Evolutionary conservation across 257 asterid species (phyloP).

Genomic region (Galeopsis tetrahit): DNA sequence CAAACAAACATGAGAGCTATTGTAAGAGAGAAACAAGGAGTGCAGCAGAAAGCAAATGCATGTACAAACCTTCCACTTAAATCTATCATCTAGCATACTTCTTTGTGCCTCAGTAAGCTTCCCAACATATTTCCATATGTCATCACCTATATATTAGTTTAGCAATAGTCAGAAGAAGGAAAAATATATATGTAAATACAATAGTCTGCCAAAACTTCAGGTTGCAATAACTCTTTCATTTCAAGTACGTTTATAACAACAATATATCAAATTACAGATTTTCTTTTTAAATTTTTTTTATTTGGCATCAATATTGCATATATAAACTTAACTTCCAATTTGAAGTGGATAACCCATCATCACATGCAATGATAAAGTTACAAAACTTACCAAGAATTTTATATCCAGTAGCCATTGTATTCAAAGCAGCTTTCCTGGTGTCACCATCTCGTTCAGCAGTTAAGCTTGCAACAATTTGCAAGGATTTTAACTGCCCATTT

Average conservation of each 20-base stretch:
- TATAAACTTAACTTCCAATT: too few species aligned
- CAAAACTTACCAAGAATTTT: slow-evolving; percentile 89
- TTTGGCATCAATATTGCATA: too few species aligned
- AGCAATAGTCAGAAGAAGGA: slow-evolving; percentile 17
- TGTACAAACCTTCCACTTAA: slow-evolving; percentile 90
- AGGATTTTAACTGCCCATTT: slow-evolving; percentile 84
- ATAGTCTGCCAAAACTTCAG: too few species aligned
- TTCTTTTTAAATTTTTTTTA: too few species aligned
- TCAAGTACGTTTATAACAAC: too few species aligned
- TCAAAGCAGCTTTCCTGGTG: slow-evolving; percentile 89
- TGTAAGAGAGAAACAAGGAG: slow-evolving; percentile 13
- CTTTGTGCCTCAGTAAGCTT: slow-evolving; percentile 96
- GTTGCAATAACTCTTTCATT: too few species aligned
- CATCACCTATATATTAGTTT: slow-evolving; percentile 70
- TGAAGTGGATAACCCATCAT: slow-evolving; percentile 11
- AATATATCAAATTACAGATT: too few species aligned
- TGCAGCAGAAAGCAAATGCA: slow-evolving; percentile 19
- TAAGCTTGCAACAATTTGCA: slow-evolving; percentile 96
- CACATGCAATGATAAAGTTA: neutral
- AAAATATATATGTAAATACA: neutral
- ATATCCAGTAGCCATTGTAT: slow-evolving; percentile 89
- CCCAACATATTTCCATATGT: slow-evolving; percentile 96
- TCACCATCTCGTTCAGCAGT: slow-evolving; percentile 99
- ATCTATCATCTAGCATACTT: slow-evolving; percentile 98
- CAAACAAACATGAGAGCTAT: slow-evolving; percentile 4